Base-by-base conservation (phyloP, 2,329 filamentous ascomycete genomes). In the Fonsecaea nubica region DNA sequence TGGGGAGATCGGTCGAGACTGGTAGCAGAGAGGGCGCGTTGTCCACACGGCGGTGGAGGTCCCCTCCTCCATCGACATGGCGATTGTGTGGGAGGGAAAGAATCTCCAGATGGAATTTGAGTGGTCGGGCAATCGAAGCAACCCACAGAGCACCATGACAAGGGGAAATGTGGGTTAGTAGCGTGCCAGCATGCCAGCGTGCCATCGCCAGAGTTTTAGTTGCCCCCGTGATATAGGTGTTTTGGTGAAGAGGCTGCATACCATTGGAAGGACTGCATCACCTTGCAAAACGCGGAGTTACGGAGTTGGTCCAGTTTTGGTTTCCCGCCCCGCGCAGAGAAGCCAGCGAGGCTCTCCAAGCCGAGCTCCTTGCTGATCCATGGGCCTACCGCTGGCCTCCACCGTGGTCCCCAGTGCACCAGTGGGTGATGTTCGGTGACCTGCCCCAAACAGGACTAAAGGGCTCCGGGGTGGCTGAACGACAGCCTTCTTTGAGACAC, bases 221-320 rank as follows among this genome's bases (percentile, higher is more conserved):
- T 52, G 60, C 60, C 60, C 60, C 60, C 45, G 53, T 62, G 60
- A 62, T 40, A 62, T 32, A 21, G 32, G 32, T 25, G 42, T 59
- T 21, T 21, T 48, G 32, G 25, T 54, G 58, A 38, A 38, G 53
- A 33, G 30, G 35, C 58, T 15, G 32, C 21, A 36, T 54, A 25
- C 48, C 48, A 62, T 62, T 62, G 58, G 58, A 36, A 36, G 21
- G 35, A 35, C 33, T n/a, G 38, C 36, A 9, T 45, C 30, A 62
- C 60, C 60, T 10, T 62, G 60, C 35, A 32, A 45, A 62, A 62
- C 60, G 60, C 60, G 60, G 60, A 62, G 60, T 62, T 42, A 48
- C 60, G 60, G 60, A 56, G 42, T 36, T 45, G 50, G 25, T 35
- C 60, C 30, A 55, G 53, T n/a, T 55, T 55, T 55, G 53, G 18